Evolutionary conservation across 768 basidiomycete species (phyloP).

Genomic region (Neoboletus brunneissimus): DNA sequence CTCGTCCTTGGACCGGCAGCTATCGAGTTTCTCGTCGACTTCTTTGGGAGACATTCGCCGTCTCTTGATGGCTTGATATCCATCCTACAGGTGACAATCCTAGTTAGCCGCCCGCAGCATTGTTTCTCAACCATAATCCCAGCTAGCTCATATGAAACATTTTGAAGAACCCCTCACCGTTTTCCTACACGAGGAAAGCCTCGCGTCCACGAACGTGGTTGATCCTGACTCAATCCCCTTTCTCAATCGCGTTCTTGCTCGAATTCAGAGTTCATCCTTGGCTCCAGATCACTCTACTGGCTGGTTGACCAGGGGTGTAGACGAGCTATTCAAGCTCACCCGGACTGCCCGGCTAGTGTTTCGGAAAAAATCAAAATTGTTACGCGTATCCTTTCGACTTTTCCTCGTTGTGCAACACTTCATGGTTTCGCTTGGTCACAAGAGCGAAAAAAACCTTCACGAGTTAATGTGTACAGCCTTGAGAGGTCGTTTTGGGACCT

Average conservation of each 20-base stretch:
- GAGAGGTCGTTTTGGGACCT: conserved; percentile 41
- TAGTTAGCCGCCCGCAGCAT: background rate
- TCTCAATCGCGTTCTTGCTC: conserved; percentile 38
- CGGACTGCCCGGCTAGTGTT: conserved; percentile 40
- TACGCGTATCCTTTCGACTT: conserved; percentile 50
- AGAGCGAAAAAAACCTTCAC: conserved; percentile 31
- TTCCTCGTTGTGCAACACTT: conserved; percentile 43
- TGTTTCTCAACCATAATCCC: background rate
- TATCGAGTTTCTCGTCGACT: conserved; percentile 56
- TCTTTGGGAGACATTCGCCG: conserved; percentile 51
- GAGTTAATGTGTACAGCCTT: conserved; percentile 47
- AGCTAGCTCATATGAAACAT: conserved; percentile 71
- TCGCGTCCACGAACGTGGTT: conserved; percentile 11
- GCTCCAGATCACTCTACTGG: conserved; percentile 15
- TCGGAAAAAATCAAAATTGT: conserved; percentile 25
- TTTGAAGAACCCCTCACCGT: conserved; percentile 59
- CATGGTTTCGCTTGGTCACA: conserved; percentile 44
- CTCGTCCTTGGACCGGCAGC: conserved; percentile 58
- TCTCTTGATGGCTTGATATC: conserved; percentile 58
- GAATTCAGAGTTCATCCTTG: conserved; percentile 28
- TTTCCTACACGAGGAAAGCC: conserved; percentile 13
- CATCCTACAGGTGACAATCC: conserved; percentile 54
- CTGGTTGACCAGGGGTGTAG: conserved; percentile 29
- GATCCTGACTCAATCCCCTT: conserved; percentile 29
- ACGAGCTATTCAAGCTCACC: conserved; percentile 34